These are phyloP conservation scores for Mucor racemosus DNA, from an alignment of 371 early-diverging fungal genomes.

Conservation along the genomic window DNA sequence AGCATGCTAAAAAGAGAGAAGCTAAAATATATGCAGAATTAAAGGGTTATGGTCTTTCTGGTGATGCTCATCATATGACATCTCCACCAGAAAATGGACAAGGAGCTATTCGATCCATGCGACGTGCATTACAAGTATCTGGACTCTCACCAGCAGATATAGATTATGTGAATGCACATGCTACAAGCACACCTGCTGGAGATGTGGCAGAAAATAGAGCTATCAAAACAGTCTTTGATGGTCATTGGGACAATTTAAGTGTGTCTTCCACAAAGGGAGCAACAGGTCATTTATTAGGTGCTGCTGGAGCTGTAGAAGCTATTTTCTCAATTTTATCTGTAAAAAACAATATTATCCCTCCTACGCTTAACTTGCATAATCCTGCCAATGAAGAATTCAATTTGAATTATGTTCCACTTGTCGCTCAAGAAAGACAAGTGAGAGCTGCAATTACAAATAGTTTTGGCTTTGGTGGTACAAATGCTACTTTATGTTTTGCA, in stretches of 20 bases:
- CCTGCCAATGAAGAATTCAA: slow-evolving; percentile 66
- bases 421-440: slow-evolving; percentile 66
- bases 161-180: slow-evolving; percentile 95
- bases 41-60: slow-evolving; percentile 89
- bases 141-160: slow-evolving; percentile 64
- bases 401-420: slow-evolving; percentile 77
- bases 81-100: slow-evolving; percentile 86
- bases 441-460: slow-evolving; percentile 85
- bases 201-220: slow-evolving; percentile 83
- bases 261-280: slow-evolving; percentile 94
- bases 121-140: slow-evolving; percentile 73
- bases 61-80: slow-evolving; percentile 95
- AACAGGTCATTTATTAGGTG: slow-evolving; percentile 93
- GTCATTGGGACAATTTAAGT: slow-evolving; percentile 55
- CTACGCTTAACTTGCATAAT: slow-evolving; percentile 81
- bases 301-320: slow-evolving; percentile 95
- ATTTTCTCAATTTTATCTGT: slow-evolving; percentile 85
- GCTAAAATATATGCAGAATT: slow-evolving; percentile 92
- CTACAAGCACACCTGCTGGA: slow-evolving; percentile 89
- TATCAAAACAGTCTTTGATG: slow-evolving; percentile 77
- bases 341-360: slow-evolving; percentile 72
- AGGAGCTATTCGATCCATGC: slow-evolving; percentile 89
- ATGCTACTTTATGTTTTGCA: slow-evolving; percentile 82
- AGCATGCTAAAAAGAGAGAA: slow-evolving; percentile 86
- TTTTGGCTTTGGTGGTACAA: slow-evolving; percentile 98